phyloP scores from a whole-genome alignment of 129 eudicot genomes.

The Lonicera japonica region DNA sequence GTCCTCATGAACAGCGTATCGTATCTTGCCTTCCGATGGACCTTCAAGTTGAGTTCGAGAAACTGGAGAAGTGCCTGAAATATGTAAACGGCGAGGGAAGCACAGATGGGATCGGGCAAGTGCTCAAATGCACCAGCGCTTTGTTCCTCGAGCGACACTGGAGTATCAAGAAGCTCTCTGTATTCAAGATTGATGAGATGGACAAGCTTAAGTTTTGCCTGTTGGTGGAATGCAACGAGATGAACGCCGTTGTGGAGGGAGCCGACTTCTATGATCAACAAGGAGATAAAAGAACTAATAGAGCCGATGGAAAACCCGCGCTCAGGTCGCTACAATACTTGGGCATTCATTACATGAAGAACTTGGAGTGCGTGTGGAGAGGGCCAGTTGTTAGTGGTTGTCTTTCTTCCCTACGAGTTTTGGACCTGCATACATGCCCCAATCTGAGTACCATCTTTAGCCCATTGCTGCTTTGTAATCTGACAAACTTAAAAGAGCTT shows the following conservation, averaged over 20 bases:
- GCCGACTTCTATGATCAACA: slow-evolving; percentile 7
- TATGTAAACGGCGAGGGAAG: slow-evolving; percentile 30
- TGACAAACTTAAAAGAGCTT: slow-evolving; percentile 16
- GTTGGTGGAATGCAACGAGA: slow-evolving; percentile 40
- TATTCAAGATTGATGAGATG: slow-evolving; percentile 14
- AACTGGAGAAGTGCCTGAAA: slow-evolving; percentile 26
- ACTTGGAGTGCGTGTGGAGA: slow-evolving; percentile 28
- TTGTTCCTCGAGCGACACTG: slow-evolving; percentile 36
- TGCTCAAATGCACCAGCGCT: slow-evolving; percentile 23
- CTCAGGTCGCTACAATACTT: slow-evolving; percentile 26
- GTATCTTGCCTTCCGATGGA: slow-evolving; percentile 24
- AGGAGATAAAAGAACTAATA: neutral
- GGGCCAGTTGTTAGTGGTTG: slow-evolving; percentile 16
- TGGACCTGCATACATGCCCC: slow-evolving; percentile 36
- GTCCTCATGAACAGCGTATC: slow-evolving; percentile 19
- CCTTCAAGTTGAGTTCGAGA: slow-evolving; percentile 19
- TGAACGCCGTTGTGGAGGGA: slow-evolving; percentile 24
- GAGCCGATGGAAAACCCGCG: neutral
- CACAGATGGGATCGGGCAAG: neutral
- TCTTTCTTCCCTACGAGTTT: slow-evolving; percentile 17
- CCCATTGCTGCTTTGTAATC: neutral
- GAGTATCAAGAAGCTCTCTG: slow-evolving; percentile 22
- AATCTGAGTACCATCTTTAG: slow-evolving; percentile 10
- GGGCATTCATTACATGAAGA: slow-evolving; percentile 32
- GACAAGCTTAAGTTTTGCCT: slow-evolving; percentile 23